These are phyloP conservation scores for Triticum dicoccoides DNA, from an alignment of 176 grass and related monocot species.

Conservation along the genomic window DNA sequence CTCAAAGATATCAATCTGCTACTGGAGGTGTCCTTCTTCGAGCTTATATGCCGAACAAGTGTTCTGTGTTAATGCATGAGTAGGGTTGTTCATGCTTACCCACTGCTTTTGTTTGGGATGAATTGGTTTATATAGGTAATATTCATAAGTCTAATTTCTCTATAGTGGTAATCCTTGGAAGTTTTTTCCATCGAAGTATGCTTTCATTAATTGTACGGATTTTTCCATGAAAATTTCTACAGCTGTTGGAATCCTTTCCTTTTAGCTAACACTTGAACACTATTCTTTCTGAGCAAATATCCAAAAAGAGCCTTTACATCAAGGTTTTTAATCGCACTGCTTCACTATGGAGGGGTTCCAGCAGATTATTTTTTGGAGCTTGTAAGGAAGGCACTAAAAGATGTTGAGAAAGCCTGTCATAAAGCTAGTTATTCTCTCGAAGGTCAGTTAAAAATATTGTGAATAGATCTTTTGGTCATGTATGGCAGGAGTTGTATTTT, in stretches of 20 bases:
- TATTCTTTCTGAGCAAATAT: conserved; percentile 28
- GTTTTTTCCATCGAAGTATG: background rate
- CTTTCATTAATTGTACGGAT: background rate
- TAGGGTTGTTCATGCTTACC: background rate
- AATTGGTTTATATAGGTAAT: no score
- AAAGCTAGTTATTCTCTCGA: background rate
- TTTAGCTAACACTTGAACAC: background rate
- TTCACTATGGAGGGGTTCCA: conserved; percentile 51
- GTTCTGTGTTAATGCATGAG: background rate
- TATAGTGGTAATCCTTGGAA: background rate
- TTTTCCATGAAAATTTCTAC: background rate
- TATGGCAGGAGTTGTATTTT: background rate
- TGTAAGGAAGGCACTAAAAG: conserved; percentile 42
- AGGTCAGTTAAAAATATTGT: conserved; percentile 23
- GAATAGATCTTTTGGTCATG: background rate
- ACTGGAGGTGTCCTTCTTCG: background rate
- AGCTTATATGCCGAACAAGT: background rate
- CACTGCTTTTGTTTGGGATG: background rate
- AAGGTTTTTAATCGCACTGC: conserved; percentile 48
- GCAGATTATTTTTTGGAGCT: conserved; percentile 61
- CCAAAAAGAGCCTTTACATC: conserved; percentile 47
- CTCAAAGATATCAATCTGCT: no score
- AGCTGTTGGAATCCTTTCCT: background rate
- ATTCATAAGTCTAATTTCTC: no score
- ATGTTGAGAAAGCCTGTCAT: conserved; percentile 12